Base-by-base conservation (phyloP, 805 yeast species). In the Sugiyamaella valdiviana region DNA sequence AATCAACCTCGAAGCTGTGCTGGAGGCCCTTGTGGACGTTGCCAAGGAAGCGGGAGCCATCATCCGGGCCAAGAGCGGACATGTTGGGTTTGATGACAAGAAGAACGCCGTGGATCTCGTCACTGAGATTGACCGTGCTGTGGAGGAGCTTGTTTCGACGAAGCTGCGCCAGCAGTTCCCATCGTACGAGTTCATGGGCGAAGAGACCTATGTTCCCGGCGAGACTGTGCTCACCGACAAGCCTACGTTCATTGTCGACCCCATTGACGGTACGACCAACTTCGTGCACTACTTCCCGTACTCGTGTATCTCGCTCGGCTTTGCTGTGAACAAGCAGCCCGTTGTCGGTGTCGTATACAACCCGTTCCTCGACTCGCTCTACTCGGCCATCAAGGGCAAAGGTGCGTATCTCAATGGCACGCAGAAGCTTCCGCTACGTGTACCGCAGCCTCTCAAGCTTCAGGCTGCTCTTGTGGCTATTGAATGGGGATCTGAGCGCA, bases 261-360 rank as follows among this genome's bases (percentile, higher is more conserved):
- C 83, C 38, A 76, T 78, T 59, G 83, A 79, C 55, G 85, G 85
- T 10, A 80, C 85, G 1, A 79, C 83, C 4, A 77, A 80, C 62
- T 80, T 80, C 61, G 73, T 80, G 45, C 85, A 80, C 60, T 72
- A 70, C 41, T 80, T 77, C 64, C 85, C 85, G 1, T 76, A 70
- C 59, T 73, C 80, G 39, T 80, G 84, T 62, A 78, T 78, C 43
- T 80, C 85, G 0, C 58, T 80, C 36, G 85, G 85, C 0, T 70
- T 80, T 46, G 71, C 82, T 1, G 62, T 75, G 15, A 59, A 68
- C 51, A 69, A 70, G 37, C 62, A 62, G 46, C 76, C 85, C 1
- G 75, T 69, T 0, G 80, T 80, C n/a, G 85, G 85, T 22, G 85
- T 79, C 10, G 75, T 80, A n/a, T 80, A 71, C 61, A 80, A 79